A percentile compares a stretch with the other conserved stretches of the same genome.
phyloP scores from a whole-genome alignment of 805 yeast species.

The Schizosaccharomyces osmophilus region DNA sequence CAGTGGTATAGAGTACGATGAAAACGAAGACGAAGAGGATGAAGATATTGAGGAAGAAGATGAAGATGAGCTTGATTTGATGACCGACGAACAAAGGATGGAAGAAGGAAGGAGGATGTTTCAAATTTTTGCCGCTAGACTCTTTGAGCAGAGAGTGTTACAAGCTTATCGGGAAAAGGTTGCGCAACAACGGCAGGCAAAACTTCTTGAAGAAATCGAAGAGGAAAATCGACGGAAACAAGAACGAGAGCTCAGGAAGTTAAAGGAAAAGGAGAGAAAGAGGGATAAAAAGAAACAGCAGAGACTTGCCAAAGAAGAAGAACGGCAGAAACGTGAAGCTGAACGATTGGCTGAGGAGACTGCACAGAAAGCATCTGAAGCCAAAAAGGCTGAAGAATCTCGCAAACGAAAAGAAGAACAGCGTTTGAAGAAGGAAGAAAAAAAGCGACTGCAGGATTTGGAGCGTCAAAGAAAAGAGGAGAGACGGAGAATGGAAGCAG shows the following conservation, averaged over 20 bases:
- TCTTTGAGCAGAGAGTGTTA: slow-evolving; percentile 48
- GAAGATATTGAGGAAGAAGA: slow-evolving; percentile 9
- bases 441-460: slow-evolving; percentile 13
- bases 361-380: slow-evolving; percentile 7
- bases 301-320: slow-evolving; percentile 18
- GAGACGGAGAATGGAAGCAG: slow-evolving; percentile 7
- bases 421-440: slow-evolving; percentile 10
- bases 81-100: slow-evolving; percentile 33
- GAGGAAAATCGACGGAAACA: slow-evolving; percentile 10
- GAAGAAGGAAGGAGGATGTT: slow-evolving; percentile 61
- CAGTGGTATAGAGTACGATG: slow-evolving; percentile 15
- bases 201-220: slow-evolving; percentile 14
- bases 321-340: slow-evolving; percentile 14
- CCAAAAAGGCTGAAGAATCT: slow-evolving; percentile 7
- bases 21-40: slow-evolving; percentile 11
- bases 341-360: slow-evolving; percentile 14
- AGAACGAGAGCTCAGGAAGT: slow-evolving; percentile 14
- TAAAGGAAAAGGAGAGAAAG: slow-evolving; percentile 18
- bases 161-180: slow-evolving; percentile 57
- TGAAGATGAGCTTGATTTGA: slow-evolving; percentile 7
- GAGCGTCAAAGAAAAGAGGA: slow-evolving; percentile 8
- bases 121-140: slow-evolving; percentile 53
- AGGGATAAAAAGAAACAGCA: slow-evolving; percentile 19
- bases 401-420: slow-evolving; percentile 9
- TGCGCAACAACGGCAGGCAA: slow-evolving; percentile 36